Evolutionary conservation across 768 basidiomycete species (phyloP), one percentile per base, ranked within the genome.

Genomic region (Gyrodon lividus): DNA sequence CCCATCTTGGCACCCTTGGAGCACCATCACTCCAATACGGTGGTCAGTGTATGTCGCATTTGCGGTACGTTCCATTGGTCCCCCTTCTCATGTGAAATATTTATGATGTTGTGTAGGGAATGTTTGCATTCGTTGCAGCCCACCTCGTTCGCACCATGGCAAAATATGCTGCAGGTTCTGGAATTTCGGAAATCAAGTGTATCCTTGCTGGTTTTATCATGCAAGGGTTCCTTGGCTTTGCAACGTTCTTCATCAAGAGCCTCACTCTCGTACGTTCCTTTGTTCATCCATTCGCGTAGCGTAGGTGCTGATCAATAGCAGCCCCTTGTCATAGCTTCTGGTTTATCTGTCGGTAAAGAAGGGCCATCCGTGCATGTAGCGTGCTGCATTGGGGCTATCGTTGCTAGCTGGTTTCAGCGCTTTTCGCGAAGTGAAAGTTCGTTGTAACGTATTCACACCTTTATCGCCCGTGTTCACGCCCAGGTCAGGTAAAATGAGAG

Each of bases 161-260:
- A 8, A 94, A 86, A 48, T 96, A 96, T 69, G 95, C 97, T 13
- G 97, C 97, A 17, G 95, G 97, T 5, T 98, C 95, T 52, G 97
- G 97, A 45, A 98, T 99, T 43, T 92, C 95, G 19, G 97, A 99
- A 70, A 98, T 99, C 71, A 99, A 98, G 64, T 97, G 93, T 65
- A 98, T 98, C 59, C 75, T 99, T 26, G 92, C 91, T 8, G 97
- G 97, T 4, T 99, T 99, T 72, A 79, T 95, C 59, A 98, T 99
- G 89, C 86, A 97, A 68, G 93, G 94, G 0, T 99, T 88, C 70
- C 78, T 98, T 31, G 89, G 92, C 13, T 84, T 87, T 54, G 83
- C 86, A 65, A 98, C 97, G 1, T 87, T 98, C 58, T 77, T 86
- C 54, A 91, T 98, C 70, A 99, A 99, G 74, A 93, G 90, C 64